Conservation (phyloP, 306 rosid genomes). For the Parietaria judaica region DNA sequence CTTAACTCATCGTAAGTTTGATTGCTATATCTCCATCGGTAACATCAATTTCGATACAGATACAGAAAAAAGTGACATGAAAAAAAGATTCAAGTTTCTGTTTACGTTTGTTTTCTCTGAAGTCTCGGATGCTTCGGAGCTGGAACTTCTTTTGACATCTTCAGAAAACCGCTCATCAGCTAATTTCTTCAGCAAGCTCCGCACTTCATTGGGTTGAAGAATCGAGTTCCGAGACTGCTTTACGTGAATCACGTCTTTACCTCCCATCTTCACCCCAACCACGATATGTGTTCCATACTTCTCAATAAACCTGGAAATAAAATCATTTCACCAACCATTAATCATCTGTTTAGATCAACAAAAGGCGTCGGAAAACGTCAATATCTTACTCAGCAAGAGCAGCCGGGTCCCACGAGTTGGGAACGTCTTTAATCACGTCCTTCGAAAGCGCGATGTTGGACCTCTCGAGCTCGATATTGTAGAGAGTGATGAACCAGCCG, state of each 20-base stretch:
- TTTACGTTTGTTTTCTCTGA: slow-evolving; percentile 47
- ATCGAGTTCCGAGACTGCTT: slow-evolving; percentile 62
- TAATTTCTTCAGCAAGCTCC: slow-evolving; percentile 57
- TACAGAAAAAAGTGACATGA: not conserved
- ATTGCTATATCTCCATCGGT: too few relatives aligned
- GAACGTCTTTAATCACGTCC: slow-evolving; percentile 55
- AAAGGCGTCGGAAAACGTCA: too few relatives aligned
- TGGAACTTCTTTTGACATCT: slow-evolving; percentile 28
- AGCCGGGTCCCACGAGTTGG: slow-evolving; percentile 73
- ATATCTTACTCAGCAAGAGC: slow-evolving; percentile 71
- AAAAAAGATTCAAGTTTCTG: not conserved
- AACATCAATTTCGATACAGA: not conserved
- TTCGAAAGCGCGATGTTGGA: slow-evolving; percentile 48
- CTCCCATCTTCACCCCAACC: slow-evolving; percentile 97
- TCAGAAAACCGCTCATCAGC: slow-evolving; percentile 67
- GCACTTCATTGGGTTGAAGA: slow-evolving; percentile 49
- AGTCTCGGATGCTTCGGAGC: slow-evolving; percentile 23
- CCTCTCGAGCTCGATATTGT: slow-evolving; percentile 57
- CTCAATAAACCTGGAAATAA: slow-evolving; percentile 70
- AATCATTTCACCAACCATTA: not conserved
- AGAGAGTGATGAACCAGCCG: slow-evolving; percentile 71
- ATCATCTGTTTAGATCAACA: too few relatives aligned
- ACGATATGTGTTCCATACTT: slow-evolving; percentile 83
- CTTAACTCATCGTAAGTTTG: not conserved
- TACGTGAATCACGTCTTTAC: slow-evolving; percentile 69